Conservation (phyloP, 2,329 filamentous ascomycete genomes). For the Curvularia lunata region DNA sequence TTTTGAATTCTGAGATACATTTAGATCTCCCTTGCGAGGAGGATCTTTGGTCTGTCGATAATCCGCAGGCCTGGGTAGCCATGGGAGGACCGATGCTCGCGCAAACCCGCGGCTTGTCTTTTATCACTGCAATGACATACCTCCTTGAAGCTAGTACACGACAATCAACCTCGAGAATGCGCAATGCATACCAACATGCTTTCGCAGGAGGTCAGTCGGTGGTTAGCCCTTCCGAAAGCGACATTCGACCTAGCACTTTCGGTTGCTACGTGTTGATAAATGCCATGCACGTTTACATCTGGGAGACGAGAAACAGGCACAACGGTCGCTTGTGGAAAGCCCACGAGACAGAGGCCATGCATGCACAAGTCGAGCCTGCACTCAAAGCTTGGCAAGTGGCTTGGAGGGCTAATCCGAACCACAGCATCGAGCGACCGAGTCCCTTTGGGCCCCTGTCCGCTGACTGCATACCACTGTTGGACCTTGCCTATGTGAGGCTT, state of each 20-base stretch:
- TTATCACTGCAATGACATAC: constrained; percentile 80
- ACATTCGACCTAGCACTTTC: constrained; percentile 84
- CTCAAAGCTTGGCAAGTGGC: constrained; percentile 92
- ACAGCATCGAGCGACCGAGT: constrained; percentile 83
- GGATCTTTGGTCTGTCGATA: constrained; percentile 85
- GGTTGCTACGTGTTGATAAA: constrained; percentile 92
- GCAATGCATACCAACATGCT: constrained; percentile 51
- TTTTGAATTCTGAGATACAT: constrained; percentile 92
- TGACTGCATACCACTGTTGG: constrained; percentile 87
- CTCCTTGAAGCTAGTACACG: constrained; percentile 79
- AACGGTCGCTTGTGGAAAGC: constrained; percentile 88
- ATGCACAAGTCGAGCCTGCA: constrained; percentile 91
- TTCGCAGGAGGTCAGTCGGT: constrained; percentile 57
- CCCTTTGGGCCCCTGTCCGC: constrained; percentile 86
- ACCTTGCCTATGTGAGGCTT: constrained; percentile 88
- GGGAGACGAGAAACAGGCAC: constrained; percentile 92
- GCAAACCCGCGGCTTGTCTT: constrained; percentile 74
- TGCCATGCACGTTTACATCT: constrained; percentile 96
- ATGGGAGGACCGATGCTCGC: constrained; percentile 75
- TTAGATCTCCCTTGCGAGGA: constrained; percentile 93
- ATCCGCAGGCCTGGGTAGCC: constrained; percentile 78
- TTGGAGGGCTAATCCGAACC: constrained; percentile 85
- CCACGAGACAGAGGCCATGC: constrained; percentile 94
- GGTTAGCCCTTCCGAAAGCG: constrained; percentile 62
- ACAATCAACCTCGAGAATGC: constrained; percentile 52